A percentile compares a stretch with the other conserved stretches of the same genome.
These are phyloP conservation scores for Phytophthora europaea DNA, from an alignment of 352 stramenopile genomes.

Conservation along the genomic window DNA sequence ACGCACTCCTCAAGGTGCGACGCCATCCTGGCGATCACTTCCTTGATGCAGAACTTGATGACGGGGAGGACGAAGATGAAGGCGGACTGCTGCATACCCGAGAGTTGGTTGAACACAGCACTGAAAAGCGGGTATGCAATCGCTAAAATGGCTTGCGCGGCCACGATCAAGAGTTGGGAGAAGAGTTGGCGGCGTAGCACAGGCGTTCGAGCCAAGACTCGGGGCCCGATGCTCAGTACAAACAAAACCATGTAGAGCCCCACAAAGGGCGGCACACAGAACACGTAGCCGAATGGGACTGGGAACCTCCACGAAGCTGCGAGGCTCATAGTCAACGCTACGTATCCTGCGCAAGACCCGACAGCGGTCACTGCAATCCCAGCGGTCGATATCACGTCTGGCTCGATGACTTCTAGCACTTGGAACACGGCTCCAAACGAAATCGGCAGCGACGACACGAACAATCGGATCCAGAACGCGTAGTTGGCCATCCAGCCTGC, in stretches of 20 bases:
- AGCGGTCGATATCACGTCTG: slow-evolving; percentile 1
- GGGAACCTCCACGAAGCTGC: slow-evolving; percentile 30
- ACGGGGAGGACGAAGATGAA: slow-evolving; percentile 28
- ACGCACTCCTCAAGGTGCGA: slow-evolving; percentile 35
- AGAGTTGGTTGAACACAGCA: slow-evolving; percentile 30
- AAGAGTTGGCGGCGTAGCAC: slow-evolving; percentile 8
- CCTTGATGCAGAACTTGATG: slow-evolving; percentile 34
- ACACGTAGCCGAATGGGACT: slow-evolving; percentile 26
- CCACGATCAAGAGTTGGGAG: slow-evolving; percentile 8
- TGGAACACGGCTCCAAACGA: slow-evolving; percentile 22
- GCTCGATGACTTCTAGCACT: slow-evolving; percentile 23
- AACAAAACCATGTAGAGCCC: slow-evolving; percentile 30
- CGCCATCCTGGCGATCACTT: slow-evolving; percentile 17
- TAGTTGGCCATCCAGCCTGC: slow-evolving; percentile 35
- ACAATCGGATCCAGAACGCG: slow-evolving; percentile 31
- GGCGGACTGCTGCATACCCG: slow-evolving; percentile 15
- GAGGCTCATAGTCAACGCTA: slow-evolving; percentile 21
- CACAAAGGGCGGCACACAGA: slow-evolving; percentile 23
- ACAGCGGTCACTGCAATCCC: slow-evolving; percentile 12
- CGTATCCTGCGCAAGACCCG: slow-evolving; percentile 19
- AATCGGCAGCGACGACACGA: slow-evolving; percentile 24
- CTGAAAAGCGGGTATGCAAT: slow-evolving; percentile 31
- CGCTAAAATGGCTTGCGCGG: slow-evolving; percentile 20
- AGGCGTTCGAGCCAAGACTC: background rate
- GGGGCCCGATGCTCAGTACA: slow-evolving; percentile 16